Conservation (phyloP, 2,329 filamentous ascomycete genomes). For the Colletotrichum sp. region DNA sequence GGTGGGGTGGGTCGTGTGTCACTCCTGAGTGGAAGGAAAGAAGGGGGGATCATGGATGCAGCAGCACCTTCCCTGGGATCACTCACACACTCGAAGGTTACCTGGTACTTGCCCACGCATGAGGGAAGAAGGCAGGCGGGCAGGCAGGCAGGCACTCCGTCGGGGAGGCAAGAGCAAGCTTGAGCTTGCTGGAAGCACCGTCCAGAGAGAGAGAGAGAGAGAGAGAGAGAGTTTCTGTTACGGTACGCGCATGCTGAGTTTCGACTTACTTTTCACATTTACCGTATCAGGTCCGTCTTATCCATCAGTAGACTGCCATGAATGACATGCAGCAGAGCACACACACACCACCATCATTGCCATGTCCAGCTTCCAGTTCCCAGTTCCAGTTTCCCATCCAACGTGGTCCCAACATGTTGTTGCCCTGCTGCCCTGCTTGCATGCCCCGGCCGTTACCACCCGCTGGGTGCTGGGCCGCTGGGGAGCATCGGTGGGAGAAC, state of each 20-base stretch:
- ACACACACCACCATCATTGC: background rate
- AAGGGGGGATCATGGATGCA: background rate
- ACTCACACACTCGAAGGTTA: background rate
- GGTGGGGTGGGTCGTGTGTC: slow-evolving; percentile 1
- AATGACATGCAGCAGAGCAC: background rate
- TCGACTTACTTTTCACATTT: background rate
- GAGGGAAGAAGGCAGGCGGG: background rate
- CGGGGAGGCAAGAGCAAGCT: background rate
- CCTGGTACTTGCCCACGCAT: background rate
- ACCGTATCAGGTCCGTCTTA: background rate
- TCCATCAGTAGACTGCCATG: background rate
- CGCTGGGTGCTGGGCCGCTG: slow-evolving; percentile 6
- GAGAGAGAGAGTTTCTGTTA: background rate
- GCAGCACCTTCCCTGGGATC: background rate
- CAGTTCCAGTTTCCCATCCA: background rate
- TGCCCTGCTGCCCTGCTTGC: background rate
- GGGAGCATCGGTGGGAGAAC: background rate
- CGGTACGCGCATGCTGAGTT: background rate
- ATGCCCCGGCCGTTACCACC: background rate
- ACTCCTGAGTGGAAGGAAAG: background rate
- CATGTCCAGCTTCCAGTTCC: background rate
- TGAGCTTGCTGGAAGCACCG: background rate
- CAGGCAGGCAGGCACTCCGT: background rate
- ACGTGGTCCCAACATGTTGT: background rate
- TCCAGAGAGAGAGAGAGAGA: background rate